phyloP scores from a whole-genome alignment of 768 basidiomycete species.

The Lenzites betulinus region DNA sequence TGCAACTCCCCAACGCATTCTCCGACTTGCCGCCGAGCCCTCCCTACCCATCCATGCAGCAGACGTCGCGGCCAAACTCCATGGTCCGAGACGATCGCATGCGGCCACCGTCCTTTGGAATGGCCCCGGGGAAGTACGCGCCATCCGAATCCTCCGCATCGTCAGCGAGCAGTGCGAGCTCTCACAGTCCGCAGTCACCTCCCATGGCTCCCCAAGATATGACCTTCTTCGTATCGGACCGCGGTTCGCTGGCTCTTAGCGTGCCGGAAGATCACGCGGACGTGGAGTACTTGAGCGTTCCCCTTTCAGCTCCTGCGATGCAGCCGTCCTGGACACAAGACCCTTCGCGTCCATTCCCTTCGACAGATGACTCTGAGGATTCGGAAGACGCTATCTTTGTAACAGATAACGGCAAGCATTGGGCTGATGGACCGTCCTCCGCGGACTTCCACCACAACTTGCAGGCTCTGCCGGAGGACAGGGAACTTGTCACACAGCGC shows the following conservation, averaged over 20 bases:
- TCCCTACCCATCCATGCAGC: slow-evolving; percentile 13
- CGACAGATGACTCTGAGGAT: slow-evolving; percentile 2
- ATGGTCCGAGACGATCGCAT: background rate
- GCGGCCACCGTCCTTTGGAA: slow-evolving; percentile 2
- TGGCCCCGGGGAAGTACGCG: slow-evolving; percentile 9
- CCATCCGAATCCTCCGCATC: slow-evolving; percentile 20
- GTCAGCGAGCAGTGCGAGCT: slow-evolving; percentile 5
- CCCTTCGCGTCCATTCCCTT: slow-evolving; percentile 1
- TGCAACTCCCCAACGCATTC: slow-evolving; percentile 28
- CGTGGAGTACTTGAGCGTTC: slow-evolving; percentile 6
- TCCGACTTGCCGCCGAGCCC: slow-evolving; percentile 23
- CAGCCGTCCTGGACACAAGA: slow-evolving; percentile 12
- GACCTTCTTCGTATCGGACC: slow-evolving; percentile 27
- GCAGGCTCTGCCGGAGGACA: slow-evolving; percentile 54
- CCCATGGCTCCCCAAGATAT: slow-evolving; percentile 18
- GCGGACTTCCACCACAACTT: slow-evolving; percentile 31
- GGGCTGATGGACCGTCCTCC: slow-evolving; percentile 10
- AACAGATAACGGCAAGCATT: slow-evolving; percentile 13
- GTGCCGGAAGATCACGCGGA: slow-evolving; percentile 10
- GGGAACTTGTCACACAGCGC: slow-evolving; percentile 37
- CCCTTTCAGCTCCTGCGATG: slow-evolving; percentile 15
- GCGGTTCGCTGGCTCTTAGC: slow-evolving; percentile 24
- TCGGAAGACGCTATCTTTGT: slow-evolving; percentile 2
- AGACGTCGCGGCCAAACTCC: slow-evolving; percentile 10
- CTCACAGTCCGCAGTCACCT: slow-evolving; percentile 11